Percentiles rank a stretch among this genome's conserved stretches.
Conservation (phyloP, 305 asterid species). For the Caryopteris hybrid region DNA sequence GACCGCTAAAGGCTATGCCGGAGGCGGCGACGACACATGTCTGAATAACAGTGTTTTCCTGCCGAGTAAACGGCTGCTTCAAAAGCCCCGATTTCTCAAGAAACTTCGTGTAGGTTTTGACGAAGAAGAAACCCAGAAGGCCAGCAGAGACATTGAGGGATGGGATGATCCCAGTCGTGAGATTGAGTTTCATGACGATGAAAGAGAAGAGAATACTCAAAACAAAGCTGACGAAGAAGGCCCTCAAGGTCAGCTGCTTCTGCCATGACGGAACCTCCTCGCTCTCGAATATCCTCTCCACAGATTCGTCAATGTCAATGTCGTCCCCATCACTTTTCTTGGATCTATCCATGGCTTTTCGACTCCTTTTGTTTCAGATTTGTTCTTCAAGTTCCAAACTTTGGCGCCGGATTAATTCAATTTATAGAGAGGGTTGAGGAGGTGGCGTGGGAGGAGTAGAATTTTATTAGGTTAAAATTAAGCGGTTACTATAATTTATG, state of each 20-base stretch:
- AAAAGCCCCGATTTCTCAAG: slow-evolving; percentile 70
- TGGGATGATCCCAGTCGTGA: slow-evolving; percentile 90
- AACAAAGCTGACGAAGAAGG: slow-evolving; percentile 67
- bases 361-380: too few species aligned
- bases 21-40: slow-evolving; percentile 92
- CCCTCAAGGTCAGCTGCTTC: slow-evolving; percentile 74
- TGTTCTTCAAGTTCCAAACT: too few species aligned
- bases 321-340: slow-evolving; percentile 31
- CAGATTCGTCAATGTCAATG: slow-evolving; percentile 35
- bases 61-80: slow-evolving; percentile 83
- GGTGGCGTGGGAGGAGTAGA: too few species aligned
- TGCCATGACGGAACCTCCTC: slow-evolving; percentile 84
- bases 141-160: slow-evolving; percentile 98
- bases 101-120: slow-evolving; percentile 73
- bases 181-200: slow-evolving; percentile 87
- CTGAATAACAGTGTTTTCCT: slow-evolving; percentile 92
- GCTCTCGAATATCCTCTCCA: slow-evolving; percentile 72
- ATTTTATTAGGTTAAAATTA: too few species aligned
- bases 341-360: slow-evolving; percentile 42
- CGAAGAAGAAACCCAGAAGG: slow-evolving; percentile 87
- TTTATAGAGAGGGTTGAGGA: too few species aligned
- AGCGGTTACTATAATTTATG: too few species aligned
- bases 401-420: too few species aligned
- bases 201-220: slow-evolving; percentile 72
- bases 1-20: slow-evolving; percentile 98